A percentile compares a stretch with the other conserved stretches of the same genome.
Conservation (phyloP, 108 stramenopile species). For the Skeletonema costatum region DNA sequence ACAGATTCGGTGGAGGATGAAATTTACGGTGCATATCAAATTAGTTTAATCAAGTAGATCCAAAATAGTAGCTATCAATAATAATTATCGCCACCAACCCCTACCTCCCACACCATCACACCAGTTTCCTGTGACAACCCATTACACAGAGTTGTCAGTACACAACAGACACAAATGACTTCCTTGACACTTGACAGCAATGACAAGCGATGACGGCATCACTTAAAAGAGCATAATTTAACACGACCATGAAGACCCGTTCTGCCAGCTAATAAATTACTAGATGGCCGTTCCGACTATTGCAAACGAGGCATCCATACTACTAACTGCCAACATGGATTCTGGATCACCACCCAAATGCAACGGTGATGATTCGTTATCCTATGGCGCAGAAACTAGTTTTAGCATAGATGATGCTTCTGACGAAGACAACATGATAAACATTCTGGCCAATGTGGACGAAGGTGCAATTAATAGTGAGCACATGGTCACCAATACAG, state of each 20-base stretch:
- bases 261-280: neutral
- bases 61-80: neutral
- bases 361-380: neutral
- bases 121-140: too few relatives aligned
- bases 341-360: neutral
- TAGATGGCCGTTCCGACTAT: neutral
- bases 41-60: slow-evolving; percentile 13
- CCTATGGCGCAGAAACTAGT: neutral
- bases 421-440: neutral
- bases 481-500: slow-evolving; percentile 12
- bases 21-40: slow-evolving; percentile 55
- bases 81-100: too few relatives aligned
- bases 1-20: slow-evolving; percentile 49
- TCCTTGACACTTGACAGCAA: too few relatives aligned
- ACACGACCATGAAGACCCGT: too few relatives aligned
- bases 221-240: too few relatives aligned
- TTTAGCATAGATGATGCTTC: neutral
- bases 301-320: neutral
- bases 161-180: too few relatives aligned
- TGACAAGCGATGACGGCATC: too few relatives aligned
- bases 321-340: neutral
- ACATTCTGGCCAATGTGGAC: slow-evolving; percentile 11
- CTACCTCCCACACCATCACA: too few relatives aligned
- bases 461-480: neutral
- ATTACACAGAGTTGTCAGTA: too few relatives aligned